phyloP scores from a whole-genome alignment of 1,284 basidiomycete genomes.

The Paramarasmius palmivorus region DNA sequence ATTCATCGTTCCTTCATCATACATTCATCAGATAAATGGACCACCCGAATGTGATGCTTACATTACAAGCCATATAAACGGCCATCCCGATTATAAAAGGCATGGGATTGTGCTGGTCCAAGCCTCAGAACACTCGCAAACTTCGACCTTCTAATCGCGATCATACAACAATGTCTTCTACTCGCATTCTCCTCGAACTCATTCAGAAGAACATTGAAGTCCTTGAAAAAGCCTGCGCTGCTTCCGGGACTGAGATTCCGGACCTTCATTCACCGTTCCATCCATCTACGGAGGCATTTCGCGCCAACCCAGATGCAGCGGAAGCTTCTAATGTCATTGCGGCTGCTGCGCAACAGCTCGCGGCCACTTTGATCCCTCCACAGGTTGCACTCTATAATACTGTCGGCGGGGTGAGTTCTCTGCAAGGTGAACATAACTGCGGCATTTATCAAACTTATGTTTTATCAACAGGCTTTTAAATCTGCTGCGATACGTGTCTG shows the following conservation, averaged over 20 bases:
- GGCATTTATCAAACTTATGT: constrained; percentile 8
- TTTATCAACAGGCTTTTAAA: constrained; percentile 8
- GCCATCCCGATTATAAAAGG: too few relatives aligned
- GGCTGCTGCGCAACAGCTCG: constrained; percentile 38
- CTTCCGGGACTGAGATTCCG: constrained; percentile 20
- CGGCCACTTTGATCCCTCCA: constrained; percentile 32
- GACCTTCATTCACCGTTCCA: constrained; percentile 27
- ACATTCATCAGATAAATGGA: too few relatives aligned
- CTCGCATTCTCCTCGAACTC: constrained; percentile 18
- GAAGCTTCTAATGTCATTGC: constrained; percentile 33
- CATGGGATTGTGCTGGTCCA: too few relatives aligned
- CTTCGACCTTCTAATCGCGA: too few relatives aligned
- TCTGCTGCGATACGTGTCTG: constrained; percentile 27
- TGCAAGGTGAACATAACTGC: background rate
- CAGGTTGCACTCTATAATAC: constrained; percentile 26
- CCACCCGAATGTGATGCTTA: too few relatives aligned
- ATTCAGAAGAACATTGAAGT: constrained; percentile 23
- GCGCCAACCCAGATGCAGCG: constrained; percentile 24
- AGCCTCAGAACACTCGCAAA: too few relatives aligned
- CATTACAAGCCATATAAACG: too few relatives aligned
- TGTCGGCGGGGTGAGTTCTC: constrained; percentile 31
- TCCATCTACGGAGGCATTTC: constrained; percentile 30
- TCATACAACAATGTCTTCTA: background rate
- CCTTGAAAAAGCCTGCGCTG: constrained; percentile 23
- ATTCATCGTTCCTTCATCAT: too few relatives aligned